Evolutionary conservation across 345 rosid species (phyloP).

Genomic region (Populus tremula): DNA sequence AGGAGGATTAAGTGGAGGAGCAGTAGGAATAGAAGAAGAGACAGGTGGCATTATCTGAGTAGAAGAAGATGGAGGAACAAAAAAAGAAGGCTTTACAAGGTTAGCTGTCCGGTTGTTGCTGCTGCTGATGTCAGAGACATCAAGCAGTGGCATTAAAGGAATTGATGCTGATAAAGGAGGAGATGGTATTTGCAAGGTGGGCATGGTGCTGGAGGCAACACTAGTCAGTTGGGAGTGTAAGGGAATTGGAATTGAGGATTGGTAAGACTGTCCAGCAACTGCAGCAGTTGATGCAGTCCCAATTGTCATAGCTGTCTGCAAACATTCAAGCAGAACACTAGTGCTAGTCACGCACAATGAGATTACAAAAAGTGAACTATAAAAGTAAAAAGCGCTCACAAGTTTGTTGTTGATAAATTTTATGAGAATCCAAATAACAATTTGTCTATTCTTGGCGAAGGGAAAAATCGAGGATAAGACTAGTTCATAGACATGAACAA

Average conservation of each 20-base stretch:
- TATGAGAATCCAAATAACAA: too few relatives aligned
- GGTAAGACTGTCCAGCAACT: slow-evolving; percentile 47
- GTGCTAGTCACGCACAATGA: not conserved
- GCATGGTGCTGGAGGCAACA: slow-evolving; percentile 34
- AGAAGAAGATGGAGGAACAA: slow-evolving; percentile 48
- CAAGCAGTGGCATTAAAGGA: slow-evolving; percentile 48
- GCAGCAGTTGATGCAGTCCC: slow-evolving; percentile 46
- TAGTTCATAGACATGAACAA: too few relatives aligned
- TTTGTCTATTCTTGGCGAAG: not conserved
- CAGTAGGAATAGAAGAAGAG: slow-evolving; percentile 49
- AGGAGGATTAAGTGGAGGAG: slow-evolving; percentile 59
- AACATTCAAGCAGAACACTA: slow-evolving; percentile 17
- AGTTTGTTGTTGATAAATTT: not conserved
- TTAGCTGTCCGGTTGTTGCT: slow-evolving; percentile 41
- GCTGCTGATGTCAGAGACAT: slow-evolving; percentile 42
- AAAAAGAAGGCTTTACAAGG: slow-evolving; percentile 71
- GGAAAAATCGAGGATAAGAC: not conserved
- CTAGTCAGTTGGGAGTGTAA: slow-evolving; percentile 41
- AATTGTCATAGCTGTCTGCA: slow-evolving; percentile 65
- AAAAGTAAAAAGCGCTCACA: too few relatives aligned
- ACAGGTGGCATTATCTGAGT: slow-evolving; percentile 41
- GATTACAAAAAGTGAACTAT: not conserved
- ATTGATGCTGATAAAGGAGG: slow-evolving; percentile 44
- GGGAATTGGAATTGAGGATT: slow-evolving; percentile 41
- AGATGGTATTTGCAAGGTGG: slow-evolving; percentile 49